These are phyloP conservation scores for Rhinocladiella mackenziei DNA, from an alignment of 2,329 filamentous ascomycete genomes.

Conservation along the genomic window DNA sequence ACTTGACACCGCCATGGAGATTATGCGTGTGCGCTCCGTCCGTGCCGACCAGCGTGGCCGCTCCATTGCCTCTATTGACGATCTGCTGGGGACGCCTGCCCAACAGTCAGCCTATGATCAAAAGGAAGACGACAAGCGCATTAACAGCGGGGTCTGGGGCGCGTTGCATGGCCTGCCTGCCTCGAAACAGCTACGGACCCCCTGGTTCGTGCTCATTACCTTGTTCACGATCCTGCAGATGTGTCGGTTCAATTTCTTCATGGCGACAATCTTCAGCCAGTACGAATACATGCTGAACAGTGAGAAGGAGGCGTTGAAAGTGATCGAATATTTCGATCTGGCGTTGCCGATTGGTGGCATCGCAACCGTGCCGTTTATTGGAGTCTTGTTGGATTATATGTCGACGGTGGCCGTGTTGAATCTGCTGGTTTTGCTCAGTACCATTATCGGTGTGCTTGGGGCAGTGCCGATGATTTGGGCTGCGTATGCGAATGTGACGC, in stretches of 20 bases:
- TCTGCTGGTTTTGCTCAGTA: constrained; percentile 67
- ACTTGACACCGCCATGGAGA: constrained; percentile 47
- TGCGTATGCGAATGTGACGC: constrained; percentile 66
- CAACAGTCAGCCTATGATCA: constrained; percentile 56
- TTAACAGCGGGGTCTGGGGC: constrained; percentile 75
- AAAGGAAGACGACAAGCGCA: constrained; percentile 64
- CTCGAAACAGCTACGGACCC: constrained; percentile 66
- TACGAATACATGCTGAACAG: constrained; percentile 72
- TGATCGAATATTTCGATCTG: constrained; percentile 82
- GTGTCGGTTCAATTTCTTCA: constrained; percentile 83
- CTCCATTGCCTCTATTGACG: constrained; percentile 64
- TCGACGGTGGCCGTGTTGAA: constrained; percentile 67
- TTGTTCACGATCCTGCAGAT: constrained; percentile 71
- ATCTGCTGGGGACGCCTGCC: constrained; percentile 63
- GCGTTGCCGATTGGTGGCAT: constrained; percentile 78
- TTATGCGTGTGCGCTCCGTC: constrained; percentile 48
- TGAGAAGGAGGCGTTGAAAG: constrained; percentile 56
- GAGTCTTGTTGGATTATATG: constrained; percentile 70
- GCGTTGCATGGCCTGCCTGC: constrained; percentile 70
- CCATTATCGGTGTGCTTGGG: constrained; percentile 71
- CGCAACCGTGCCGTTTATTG: constrained; percentile 78
- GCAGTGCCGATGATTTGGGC: constrained; percentile 68
- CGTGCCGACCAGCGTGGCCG: constrained; percentile 58
- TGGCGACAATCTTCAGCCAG: constrained; percentile 75
- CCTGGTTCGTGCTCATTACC: constrained; percentile 80